These are phyloP conservation scores for Neolentinus lepideus DNA, from an alignment of 1,284 basidiomycete species.

Conservation along the genomic window DNA sequence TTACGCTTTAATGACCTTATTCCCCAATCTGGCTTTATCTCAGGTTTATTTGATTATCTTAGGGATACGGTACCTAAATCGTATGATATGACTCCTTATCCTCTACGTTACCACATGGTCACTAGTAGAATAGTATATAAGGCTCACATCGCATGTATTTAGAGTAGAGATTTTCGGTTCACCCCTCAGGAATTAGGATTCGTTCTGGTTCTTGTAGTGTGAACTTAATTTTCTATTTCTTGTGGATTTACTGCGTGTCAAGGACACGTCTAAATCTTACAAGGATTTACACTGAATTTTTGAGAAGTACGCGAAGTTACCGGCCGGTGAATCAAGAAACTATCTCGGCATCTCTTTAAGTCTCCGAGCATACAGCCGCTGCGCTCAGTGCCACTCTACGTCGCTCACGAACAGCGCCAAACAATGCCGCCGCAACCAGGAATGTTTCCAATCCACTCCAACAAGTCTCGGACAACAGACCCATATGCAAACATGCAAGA, in stretches of 20 bases:
- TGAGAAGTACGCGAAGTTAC: too few species aligned
- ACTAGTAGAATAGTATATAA: neutral
- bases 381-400: too few species aligned
- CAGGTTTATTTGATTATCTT: neutral
- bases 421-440: slow-evolving; percentile 48
- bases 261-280: neutral
- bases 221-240: neutral
- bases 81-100: neutral
- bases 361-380: too few species aligned
- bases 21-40: neutral
- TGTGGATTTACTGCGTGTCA: neutral
- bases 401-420: too few species aligned
- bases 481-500: slow-evolving; percentile 10
- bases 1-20: neutral
- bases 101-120: neutral
- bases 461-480: slow-evolving; percentile 15
- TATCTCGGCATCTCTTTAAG: too few species aligned
- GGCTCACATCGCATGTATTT: neutral
- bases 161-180: neutral
- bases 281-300: too few species aligned
- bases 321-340: too few species aligned
- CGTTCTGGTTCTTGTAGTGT: neutral
- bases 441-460: slow-evolving; percentile 39
- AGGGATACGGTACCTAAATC: neutral
- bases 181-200: neutral